A percentile compares a stretch with the other conserved stretches of the same genome.
phyloP scores from a whole-genome alignment of 257 asterid genomes.

The Nicotiana benthamiana region DNA sequence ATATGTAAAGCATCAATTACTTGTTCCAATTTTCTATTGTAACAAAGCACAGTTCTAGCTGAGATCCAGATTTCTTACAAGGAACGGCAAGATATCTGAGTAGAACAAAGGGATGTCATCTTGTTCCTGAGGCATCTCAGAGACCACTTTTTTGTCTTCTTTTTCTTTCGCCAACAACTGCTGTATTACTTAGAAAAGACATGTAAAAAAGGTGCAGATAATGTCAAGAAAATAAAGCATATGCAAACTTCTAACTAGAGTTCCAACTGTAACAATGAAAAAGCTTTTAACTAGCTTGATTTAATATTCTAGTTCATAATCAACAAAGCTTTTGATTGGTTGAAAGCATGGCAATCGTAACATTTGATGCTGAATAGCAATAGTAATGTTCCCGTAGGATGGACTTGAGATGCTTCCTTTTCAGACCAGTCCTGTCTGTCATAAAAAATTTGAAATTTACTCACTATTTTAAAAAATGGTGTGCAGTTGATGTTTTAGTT shows the following conservation, averaged over 20 bases:
- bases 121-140: constrained; percentile 22
- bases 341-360: too few species aligned
- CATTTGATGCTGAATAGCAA: too few species aligned
- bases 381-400: too few species aligned
- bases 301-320: too few species aligned
- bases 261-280: background rate
- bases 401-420: too few species aligned
- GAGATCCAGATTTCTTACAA: constrained; percentile 32
- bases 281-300: background rate
- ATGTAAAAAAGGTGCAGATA: background rate
- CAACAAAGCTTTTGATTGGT: too few species aligned
- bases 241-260: background rate
- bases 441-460: too few species aligned
- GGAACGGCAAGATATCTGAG: constrained; percentile 90
- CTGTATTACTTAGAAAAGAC: constrained; percentile 16
- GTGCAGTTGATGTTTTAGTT: too few species aligned
- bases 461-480: too few species aligned
- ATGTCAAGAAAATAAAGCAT: background rate
- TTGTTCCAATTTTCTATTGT: background rate
- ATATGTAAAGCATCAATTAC: background rate
- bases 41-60: background rate
- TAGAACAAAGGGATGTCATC: constrained; percentile 80
- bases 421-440: too few species aligned
- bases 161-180: constrained; percentile 53
- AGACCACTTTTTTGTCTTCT: constrained; percentile 39